Conservation (phyloP, 345 rosid genomes). For the Trapa bicornis region DNA sequence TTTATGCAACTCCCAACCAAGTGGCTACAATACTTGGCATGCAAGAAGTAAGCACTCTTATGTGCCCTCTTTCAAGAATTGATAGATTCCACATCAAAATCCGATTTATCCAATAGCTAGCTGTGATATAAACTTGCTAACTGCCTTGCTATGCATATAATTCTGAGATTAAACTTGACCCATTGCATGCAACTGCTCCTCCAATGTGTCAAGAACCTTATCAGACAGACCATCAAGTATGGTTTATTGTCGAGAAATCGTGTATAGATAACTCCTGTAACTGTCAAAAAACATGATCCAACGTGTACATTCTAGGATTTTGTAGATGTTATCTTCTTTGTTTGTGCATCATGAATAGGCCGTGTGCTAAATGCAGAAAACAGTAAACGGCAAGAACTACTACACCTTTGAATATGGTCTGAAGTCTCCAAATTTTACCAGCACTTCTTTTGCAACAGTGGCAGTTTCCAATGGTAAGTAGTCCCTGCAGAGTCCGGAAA, state of each 20-base stretch:
- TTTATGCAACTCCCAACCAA: constrained; percentile 70
- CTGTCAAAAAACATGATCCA: too few species aligned
- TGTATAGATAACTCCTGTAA: too few species aligned
- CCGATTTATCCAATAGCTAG: too few species aligned
- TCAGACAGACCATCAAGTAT: too few species aligned
- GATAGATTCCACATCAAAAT: background rate
- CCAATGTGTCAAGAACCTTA: background rate
- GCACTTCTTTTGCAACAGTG: constrained; percentile 58
- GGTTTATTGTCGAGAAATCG: background rate
- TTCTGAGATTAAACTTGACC: background rate
- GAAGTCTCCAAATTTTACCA: constrained; percentile 52
- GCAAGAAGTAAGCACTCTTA: constrained; percentile 53
- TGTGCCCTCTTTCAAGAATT: background rate
- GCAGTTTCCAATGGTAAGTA: constrained; percentile 58
- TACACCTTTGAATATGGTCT: constrained; percentile 72
- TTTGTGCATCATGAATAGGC: too few species aligned
- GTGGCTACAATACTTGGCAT: constrained; percentile 36
- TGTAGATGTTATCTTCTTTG: background rate
- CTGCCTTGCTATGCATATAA: background rate
- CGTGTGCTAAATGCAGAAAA: constrained; percentile 31
- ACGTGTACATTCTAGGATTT: too few species aligned
- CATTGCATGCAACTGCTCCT: background rate
- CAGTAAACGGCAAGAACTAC: constrained; percentile 55
- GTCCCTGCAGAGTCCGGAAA: background rate
- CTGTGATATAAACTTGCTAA: background rate